Evolutionary conservation across 768 basidiomycete species (phyloP), one percentile per base, ranked within the genome.

Genomic region (Boletus pseudo-olivaceus): DNA sequence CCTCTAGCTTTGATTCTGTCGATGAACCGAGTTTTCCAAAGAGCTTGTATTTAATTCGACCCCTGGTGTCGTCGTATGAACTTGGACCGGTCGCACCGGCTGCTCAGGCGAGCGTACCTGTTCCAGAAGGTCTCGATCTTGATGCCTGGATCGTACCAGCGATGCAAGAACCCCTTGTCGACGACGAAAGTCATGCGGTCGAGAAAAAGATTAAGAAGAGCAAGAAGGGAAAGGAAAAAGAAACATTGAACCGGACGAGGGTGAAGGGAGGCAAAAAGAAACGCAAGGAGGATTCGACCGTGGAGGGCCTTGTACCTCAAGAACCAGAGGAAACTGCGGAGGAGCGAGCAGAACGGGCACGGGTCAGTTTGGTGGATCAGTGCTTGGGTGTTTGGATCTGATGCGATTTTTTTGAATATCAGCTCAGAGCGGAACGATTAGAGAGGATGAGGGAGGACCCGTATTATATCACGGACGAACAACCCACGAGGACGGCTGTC

Each of bases 51-150:
- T 82, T 99, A 49, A 84, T 98, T 41, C 78, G 81, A 38, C 92
- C 93, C 0, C 73, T 99, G 8, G 90, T 90, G 63, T 76, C 79
- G 17, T 64, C 79, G 6, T 85, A 95, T 62, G 88, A 92, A 56
- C 82, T 99, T 19, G 93, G 90, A 56, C 88, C 94, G 0, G 90
- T 98, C 35, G 93, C 88, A 7, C 58, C 73, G 1, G 75, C 75
- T 51, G 96, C 96, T 4, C 96, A 98, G 73, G 82, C 78, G 5
- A 86, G 84, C 54, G 87, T 98, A 1, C 80, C 82, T 6, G 61
- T 91, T 2, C 97, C 97, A 0, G 88, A 90, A 4, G 93, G 86
- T 2, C 73, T 98, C 32, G 85, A 98, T 70, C 78, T 98, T 5
- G 91, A 97, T 57, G 72, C 76, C 0, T 94, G 92, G 84, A 87